These are phyloP conservation scores for Trypanosomatidae sp. DNA, from an alignment of 208 protist genomes.

Conservation along the genomic window DNA sequence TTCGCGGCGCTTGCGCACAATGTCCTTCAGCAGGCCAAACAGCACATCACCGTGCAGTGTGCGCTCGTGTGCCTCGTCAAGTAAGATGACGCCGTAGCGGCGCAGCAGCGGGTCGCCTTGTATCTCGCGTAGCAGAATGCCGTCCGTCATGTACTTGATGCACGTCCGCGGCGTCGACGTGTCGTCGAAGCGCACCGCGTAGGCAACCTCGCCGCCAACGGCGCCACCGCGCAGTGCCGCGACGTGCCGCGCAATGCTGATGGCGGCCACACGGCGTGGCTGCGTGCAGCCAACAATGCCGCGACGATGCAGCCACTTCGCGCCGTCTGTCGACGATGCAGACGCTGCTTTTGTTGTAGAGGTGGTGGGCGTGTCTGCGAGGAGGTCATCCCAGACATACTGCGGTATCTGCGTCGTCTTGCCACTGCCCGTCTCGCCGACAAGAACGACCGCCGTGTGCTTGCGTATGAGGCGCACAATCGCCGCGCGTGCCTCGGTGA, in stretches of 20 bases:
- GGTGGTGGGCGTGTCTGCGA: not conserved
- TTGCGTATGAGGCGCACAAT: slow-evolving; percentile 73
- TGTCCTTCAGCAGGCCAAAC: slow-evolving; percentile 86
- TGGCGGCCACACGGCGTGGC: slow-evolving; percentile 94
- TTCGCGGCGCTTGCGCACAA: slow-evolving; percentile 32
- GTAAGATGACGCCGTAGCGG: slow-evolving; percentile 96
- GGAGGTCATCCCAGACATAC: slow-evolving; percentile 78
- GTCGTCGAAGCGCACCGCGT: slow-evolving; percentile 94
- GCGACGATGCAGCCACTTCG: too few relatives aligned
- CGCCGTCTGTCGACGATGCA: not conserved
- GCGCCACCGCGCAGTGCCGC: slow-evolving; percentile 68
- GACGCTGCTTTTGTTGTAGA: too few relatives aligned
- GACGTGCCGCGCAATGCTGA: slow-evolving; percentile 92
- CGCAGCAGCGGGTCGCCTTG: slow-evolving; percentile 83
- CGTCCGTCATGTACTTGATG: slow-evolving; percentile 95
- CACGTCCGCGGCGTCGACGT: slow-evolving; percentile 59
- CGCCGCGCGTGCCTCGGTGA: slow-evolving; percentile 48
- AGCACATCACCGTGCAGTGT: slow-evolving; percentile 93
- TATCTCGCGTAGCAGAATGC: slow-evolving; percentile 95
- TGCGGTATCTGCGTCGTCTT: slow-evolving; percentile 93
- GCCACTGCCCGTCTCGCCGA: slow-evolving; percentile 90
- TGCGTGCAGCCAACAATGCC: slow-evolving; percentile 92
- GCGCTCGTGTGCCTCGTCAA: slow-evolving; percentile 99
- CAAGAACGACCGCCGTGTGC: slow-evolving; percentile 82
- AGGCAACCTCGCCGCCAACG: slow-evolving; percentile 84